phyloP scores from a whole-genome alignment of 441 rosid genomes.

The Adansonia rubrostipa region DNA sequence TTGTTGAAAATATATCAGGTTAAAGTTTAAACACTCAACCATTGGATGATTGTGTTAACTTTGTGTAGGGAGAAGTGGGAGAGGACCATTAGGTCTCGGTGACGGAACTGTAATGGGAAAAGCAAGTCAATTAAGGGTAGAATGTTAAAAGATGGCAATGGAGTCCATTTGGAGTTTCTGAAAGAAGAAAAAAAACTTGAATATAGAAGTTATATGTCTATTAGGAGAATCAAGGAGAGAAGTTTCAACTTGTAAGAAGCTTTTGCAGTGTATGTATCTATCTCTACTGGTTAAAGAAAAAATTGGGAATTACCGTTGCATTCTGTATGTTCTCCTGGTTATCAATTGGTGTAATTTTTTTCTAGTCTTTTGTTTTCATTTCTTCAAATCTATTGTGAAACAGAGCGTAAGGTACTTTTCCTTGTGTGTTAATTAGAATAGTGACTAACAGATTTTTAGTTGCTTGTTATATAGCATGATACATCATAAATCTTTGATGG shows the following conservation, averaged over 20 bases:
- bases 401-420: neutral
- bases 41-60: neutral
- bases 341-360: neutral
- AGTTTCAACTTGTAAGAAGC: neutral
- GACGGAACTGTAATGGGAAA: neutral
- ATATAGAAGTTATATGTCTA: slow-evolving; percentile 3
- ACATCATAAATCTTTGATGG: neutral
- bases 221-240: neutral
- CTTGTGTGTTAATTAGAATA: neutral
- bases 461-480: neutral
- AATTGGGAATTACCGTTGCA: neutral
- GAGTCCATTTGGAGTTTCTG: slow-evolving; percentile 1
- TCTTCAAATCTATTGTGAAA: neutral
- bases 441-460: neutral
- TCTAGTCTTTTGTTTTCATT: neutral
- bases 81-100: neutral
- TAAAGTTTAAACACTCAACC: neutral
- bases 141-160: neutral
- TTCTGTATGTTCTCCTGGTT: neutral
- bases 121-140: slow-evolving; percentile 6
- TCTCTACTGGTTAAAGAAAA: neutral
- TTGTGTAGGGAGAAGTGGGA: neutral
- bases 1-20: neutral
- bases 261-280: neutral
- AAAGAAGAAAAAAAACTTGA: slow-evolving; percentile 8